Evolutionary conservation across 805 yeast species (phyloP).

Genomic region (Pichia insulana): DNA sequence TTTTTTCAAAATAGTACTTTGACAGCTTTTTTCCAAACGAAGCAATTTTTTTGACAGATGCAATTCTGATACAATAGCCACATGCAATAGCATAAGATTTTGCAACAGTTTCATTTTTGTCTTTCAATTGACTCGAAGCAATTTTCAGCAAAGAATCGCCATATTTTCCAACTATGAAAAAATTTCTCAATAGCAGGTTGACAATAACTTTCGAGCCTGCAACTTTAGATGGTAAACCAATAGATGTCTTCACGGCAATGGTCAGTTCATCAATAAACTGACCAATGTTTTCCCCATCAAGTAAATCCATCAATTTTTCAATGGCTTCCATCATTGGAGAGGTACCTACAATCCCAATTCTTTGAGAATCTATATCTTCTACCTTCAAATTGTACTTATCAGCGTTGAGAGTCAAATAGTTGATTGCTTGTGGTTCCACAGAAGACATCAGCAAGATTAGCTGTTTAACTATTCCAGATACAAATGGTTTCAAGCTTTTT

Average conservation of each 20-base stretch:
- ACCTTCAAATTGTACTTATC: slow-evolving; percentile 71
- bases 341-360: slow-evolving; percentile 61
- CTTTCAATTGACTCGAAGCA: slow-evolving; percentile 51
- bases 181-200: slow-evolving; percentile 50
- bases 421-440: slow-evolving; percentile 83
- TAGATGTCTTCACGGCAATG: slow-evolving; percentile 53
- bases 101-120: slow-evolving; percentile 64
- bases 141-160: slow-evolving; percentile 57
- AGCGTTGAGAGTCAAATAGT: slow-evolving; percentile 80
- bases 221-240: slow-evolving; percentile 87
- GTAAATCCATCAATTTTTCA: slow-evolving; percentile 54
- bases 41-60: slow-evolving; percentile 42
- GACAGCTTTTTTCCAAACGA: slow-evolving; percentile 45
- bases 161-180: slow-evolving; percentile 35
- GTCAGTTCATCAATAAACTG: slow-evolving; percentile 43
- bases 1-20: slow-evolving; percentile 47
- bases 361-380: slow-evolving; percentile 65
- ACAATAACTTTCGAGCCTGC: slow-evolving; percentile 72
- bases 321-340: slow-evolving; percentile 89
- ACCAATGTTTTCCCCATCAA: slow-evolving; percentile 44
- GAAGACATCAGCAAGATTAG: slow-evolving; percentile 70
- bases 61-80: slow-evolving; percentile 66
- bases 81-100: slow-evolving; percentile 71
- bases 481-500: slow-evolving; percentile 50
- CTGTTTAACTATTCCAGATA: slow-evolving; percentile 60